Evolutionary conservation across 345 rosid genomes (phyloP).

Genomic region (Corchorus capsularis): DNA sequence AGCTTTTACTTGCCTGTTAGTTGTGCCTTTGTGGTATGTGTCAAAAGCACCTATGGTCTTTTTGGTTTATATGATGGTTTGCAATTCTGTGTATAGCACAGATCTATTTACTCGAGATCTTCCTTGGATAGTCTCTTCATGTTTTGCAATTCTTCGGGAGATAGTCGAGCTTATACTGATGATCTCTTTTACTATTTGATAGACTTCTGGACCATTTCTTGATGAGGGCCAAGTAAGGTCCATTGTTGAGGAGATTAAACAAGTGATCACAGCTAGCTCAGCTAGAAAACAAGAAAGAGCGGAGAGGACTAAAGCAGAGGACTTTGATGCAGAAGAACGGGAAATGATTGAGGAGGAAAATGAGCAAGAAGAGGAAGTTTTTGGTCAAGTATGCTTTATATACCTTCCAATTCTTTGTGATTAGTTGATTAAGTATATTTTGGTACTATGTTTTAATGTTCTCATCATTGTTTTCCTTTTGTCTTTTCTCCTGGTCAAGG

Average conservation of each 20-base stretch:
- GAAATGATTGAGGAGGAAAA: conserved; percentile 70
- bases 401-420: background rate
- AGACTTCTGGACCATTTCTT: conserved; percentile 60
- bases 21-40: background rate
- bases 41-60: background rate
- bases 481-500: conserved; percentile 39
- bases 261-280: conserved; percentile 60
- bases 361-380: conserved; percentile 77
- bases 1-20: background rate
- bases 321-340: conserved; percentile 72
- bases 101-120: background rate
- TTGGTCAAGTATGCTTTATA: conserved; percentile 50
- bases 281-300: conserved; percentile 60
- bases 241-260: conserved; percentile 62
- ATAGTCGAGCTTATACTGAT: conserved; percentile 11
- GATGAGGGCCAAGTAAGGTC: conserved; percentile 63
- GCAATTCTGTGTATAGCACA: background rate
- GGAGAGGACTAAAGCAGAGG: conserved; percentile 63
- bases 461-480: conserved; percentile 18
- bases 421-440: conserved; percentile 9
- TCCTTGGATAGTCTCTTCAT: background rate
- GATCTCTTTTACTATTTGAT: conserved; percentile 20
- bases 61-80: conserved; percentile 5
- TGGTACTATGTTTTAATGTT: background rate
- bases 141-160: background rate